Conservation (phyloP, 129 eudicot species). For the Artemisia tridentata region DNA sequence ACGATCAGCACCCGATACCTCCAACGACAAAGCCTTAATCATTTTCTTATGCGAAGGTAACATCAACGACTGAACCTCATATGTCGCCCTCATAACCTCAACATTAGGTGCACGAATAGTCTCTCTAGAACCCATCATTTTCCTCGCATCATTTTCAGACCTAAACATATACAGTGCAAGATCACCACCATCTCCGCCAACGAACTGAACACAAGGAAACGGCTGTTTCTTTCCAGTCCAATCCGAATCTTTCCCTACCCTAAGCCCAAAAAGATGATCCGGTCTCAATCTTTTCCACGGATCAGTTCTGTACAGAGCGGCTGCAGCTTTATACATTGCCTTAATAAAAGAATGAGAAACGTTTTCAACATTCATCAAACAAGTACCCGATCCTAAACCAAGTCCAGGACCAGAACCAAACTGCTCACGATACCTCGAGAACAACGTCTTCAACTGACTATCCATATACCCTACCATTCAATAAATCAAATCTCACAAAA, state of each 20-base stretch:
- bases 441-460: slow-evolving; percentile 53
- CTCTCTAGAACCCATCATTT: slow-evolving; percentile 48
- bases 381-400: slow-evolving; percentile 64
- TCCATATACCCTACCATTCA: slow-evolving; percentile 38
- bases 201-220: slow-evolving; percentile 53
- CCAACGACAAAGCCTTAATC: slow-evolving; percentile 50
- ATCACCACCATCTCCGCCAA: slow-evolving; percentile 76
- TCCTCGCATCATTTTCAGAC: slow-evolving; percentile 50
- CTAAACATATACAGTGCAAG: slow-evolving; percentile 55
- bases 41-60: slow-evolving; percentile 50
- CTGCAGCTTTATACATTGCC: slow-evolving; percentile 60
- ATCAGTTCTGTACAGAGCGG: slow-evolving; percentile 56
- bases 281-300: slow-evolving; percentile 74
- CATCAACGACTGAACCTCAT: slow-evolving; percentile 44
- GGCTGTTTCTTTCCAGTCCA: slow-evolving; percentile 61
- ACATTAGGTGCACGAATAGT: slow-evolving; percentile 50
- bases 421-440: slow-evolving; percentile 55
- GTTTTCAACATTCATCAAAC: slow-evolving; percentile 53
- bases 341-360: slow-evolving; percentile 38
- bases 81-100: slow-evolving; percentile 60
- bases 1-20: slow-evolving; percentile 45
- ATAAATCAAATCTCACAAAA: not conserved
- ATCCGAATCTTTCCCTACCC: slow-evolving; percentile 58
- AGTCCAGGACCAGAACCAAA: slow-evolving; percentile 73
- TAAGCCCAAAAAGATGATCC: slow-evolving; percentile 50